A percentile compares a stretch with the other conserved stretches of the same genome.
phyloP scores from a whole-genome alignment of 2,329 filamentous ascomycete genomes.

The Fusarium chaquense region DNA sequence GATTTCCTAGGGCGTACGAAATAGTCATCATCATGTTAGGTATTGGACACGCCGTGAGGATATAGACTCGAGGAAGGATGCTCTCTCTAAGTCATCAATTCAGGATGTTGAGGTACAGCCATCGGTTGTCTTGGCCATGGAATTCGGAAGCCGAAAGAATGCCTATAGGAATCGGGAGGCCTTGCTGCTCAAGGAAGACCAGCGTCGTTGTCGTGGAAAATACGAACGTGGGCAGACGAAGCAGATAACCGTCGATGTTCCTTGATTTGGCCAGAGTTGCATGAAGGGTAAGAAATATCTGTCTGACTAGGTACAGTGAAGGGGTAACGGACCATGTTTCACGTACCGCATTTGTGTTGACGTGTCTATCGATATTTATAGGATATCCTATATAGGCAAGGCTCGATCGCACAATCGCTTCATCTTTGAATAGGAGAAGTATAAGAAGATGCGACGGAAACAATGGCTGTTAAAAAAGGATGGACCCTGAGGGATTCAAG shows the following conservation, averaged over 20 bases:
- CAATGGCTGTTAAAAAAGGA: not conserved
- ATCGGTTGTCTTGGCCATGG: not conserved
- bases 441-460: not conserved
- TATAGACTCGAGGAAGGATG: not conserved
- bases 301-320: no score
- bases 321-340: not conserved
- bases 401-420: not conserved
- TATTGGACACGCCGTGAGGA: rapidly evolving
- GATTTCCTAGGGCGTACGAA: not conserved
- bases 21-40: not conserved
- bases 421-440: not conserved
- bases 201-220: not conserved
- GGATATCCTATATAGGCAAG: no score
- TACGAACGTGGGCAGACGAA: rapidly evolving
- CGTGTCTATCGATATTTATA: not conserved
- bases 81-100: no score
- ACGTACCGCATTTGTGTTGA: not conserved
- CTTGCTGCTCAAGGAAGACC: not conserved
- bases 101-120: not conserved
- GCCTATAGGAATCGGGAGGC: not conserved
- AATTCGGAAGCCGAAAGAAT: slow-evolving; percentile 20
- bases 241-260: not conserved
- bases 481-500: no score
- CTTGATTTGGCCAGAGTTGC: not conserved
- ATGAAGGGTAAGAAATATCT: not conserved